Base-by-base conservation (phyloP, 1,139 yeast genomes). In the Nadsonia commutata region DNA sequence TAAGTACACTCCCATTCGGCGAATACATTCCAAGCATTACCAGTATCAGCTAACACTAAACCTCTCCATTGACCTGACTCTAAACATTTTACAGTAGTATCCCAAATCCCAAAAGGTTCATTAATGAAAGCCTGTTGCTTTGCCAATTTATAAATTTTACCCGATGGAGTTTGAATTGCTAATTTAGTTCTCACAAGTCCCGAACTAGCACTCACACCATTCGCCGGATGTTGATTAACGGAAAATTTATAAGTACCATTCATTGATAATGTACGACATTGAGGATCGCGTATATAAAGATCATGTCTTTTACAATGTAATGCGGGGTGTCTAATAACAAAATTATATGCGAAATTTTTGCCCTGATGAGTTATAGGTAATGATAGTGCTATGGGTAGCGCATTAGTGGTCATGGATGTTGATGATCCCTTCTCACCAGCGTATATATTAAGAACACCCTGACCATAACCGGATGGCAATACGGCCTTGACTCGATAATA, bases 41-140 rank as follows among this genome's bases (percentile, higher is more conserved):
- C 86, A 41, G 79, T 73, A 52, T 84, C 93, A 7, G 88, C 80
- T 41, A 82, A 73, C 0, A 84, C 85, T 43, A 88, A 70, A 1
- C 90, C 93, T 43, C 88, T 71, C 81, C 95, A 90, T 22, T 71
- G 60, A 2, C 98, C 98, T 1, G 66, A 59, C 56, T 86, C 95
- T 48, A 71, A 72, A 46, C 85, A 70, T 51, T 74, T 73, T 33
- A 80, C 65, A 38, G 70, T 67, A 20, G 72, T 62, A 48, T 72
- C 78, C 74, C 79, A 83, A 0, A 71, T 58, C 0, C 84, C 42
- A 73, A 31, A 59, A 55, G 51, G 52, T 7, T 46, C 42, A 23
- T 44, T 46, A 5, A 64, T 64, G 33, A 49, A 45, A 13, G 53
- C 55, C 19, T 48, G 49, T 19, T 67, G 64, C 47, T 73, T 70